Evolutionary conservation across 2,329 filamentous ascomycete species (phyloP).

Genomic region (Exophiala sp.): DNA sequence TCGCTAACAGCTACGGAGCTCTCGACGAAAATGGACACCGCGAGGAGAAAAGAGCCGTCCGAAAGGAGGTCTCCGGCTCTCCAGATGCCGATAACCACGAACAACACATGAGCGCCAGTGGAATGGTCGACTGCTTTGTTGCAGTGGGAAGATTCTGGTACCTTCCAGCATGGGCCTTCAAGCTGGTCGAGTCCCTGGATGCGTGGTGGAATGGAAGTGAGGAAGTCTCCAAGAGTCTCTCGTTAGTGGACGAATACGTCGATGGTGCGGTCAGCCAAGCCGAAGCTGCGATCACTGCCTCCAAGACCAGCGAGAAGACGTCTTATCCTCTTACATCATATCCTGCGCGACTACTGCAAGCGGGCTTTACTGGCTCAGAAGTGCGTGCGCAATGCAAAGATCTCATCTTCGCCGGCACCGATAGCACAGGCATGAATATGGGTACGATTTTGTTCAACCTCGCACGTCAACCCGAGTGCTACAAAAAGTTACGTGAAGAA

Average conservation of each 20-base stretch:
- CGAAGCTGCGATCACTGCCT: constrained; percentile 8
- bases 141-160: constrained; percentile 55
- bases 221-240: constrained; percentile 21
- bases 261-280: constrained; percentile 21
- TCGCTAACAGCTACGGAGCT: constrained; percentile 51
- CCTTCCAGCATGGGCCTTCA: constrained; percentile 40
- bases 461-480: constrained; percentile 42
- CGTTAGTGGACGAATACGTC: constrained; percentile 26
- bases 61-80: constrained; percentile 20
- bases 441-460: constrained; percentile 48
- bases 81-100: constrained; percentile 9
- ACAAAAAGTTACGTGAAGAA: constrained; percentile 18
- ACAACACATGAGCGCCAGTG: constrained; percentile 37
- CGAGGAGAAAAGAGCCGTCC: constrained; percentile 12
- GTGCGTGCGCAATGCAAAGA: constrained; percentile 29
- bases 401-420: constrained; percentile 50
- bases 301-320: constrained; percentile 12
- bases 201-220: constrained; percentile 24
- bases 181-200: constrained; percentile 23
- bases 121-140: constrained; percentile 55
- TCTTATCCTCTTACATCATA: constrained; percentile 22
- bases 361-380: constrained; percentile 24
- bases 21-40: constrained; percentile 34
- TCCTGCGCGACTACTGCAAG: constrained; percentile 25
- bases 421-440: constrained; percentile 52